Evolutionary conservation across 2,329 filamentous ascomycete species (phyloP).

Genomic region (Calonectria pseudoturangicola): DNA sequence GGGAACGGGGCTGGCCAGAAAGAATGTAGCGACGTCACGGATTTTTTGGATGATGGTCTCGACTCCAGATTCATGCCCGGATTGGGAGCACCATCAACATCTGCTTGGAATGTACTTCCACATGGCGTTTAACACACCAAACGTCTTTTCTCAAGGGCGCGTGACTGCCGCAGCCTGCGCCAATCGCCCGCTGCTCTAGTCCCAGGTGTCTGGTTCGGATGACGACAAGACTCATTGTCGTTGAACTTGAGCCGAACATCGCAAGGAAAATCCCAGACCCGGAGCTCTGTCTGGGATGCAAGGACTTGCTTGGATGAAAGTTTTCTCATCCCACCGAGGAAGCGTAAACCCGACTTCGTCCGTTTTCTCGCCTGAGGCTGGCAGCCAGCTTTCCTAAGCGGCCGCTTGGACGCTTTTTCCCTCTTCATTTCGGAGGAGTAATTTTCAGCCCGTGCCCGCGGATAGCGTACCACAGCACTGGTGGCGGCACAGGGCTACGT

Average conservation of each 20-base stretch:
- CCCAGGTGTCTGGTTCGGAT: conserved; percentile 6
- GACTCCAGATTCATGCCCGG: conserved; percentile 14
- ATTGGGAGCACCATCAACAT: conserved; percentile 27
- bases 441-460: conserved; percentile 48
- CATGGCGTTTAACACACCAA: conserved; percentile 30
- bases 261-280: conserved; percentile 13
- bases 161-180: conserved; percentile 8
- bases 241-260: conserved; percentile 2
- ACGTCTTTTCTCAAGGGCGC: conserved; percentile 8
- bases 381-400: conserved; percentile 32
- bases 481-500: conserved; percentile 47
- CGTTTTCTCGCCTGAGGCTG: conserved; percentile 43
- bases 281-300: neutral
- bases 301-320: neutral
- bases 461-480: conserved; percentile 43
- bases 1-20: conserved; percentile 11
- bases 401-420: conserved; percentile 48
- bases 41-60: neutral
- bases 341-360: conserved; percentile 41
- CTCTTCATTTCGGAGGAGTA: conserved; percentile 48
- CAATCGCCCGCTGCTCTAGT: neutral
- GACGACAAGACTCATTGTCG: conserved; percentile 4
- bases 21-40: conserved; percentile 31
- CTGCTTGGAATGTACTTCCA: conserved; percentile 12
- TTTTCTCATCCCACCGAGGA: conserved; percentile 30